phyloP scores from a whole-genome alignment of 2,329 filamentous ascomycete species.

The Fusarium irregulare region DNA sequence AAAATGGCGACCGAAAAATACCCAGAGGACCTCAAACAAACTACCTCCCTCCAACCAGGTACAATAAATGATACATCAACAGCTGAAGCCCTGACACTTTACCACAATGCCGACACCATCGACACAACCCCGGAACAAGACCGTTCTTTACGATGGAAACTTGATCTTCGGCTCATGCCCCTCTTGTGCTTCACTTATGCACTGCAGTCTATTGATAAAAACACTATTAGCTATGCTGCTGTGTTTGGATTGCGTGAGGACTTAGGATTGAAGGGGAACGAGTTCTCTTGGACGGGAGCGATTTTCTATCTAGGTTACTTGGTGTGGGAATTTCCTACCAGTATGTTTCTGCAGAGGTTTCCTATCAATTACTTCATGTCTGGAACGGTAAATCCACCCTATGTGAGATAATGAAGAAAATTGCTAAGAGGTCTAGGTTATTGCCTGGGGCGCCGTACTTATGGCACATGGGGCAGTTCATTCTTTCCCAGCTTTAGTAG shows the following conservation, averaged over 20 bases:
- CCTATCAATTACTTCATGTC: slow-evolving; percentile 19
- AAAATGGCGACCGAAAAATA: slow-evolving; percentile 4
- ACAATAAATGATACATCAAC: slow-evolving; percentile 10
- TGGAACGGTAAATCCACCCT: too few relatives aligned
- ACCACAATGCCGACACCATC: background rate
- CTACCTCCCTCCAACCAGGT: background rate
- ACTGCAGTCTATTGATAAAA: slow-evolving; percentile 9
- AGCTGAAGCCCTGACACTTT: background rate
- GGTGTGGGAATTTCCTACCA: slow-evolving; percentile 8
- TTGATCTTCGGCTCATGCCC: slow-evolving; percentile 7
- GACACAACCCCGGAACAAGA: background rate
- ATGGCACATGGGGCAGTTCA: slow-evolving; percentile 14
- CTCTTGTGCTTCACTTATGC: background rate
- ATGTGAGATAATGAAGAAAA: too few relatives aligned
- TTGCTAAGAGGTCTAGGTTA: background rate
- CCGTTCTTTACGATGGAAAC: background rate
- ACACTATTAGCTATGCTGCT: slow-evolving; percentile 11
- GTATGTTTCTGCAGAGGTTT: slow-evolving; percentile 3
- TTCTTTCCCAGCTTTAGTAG: background rate
- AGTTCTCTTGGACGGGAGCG: slow-evolving; percentile 7
- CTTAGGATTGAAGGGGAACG: background rate
- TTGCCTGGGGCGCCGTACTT: slow-evolving; percentile 1
- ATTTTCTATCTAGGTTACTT: slow-evolving; percentile 12
- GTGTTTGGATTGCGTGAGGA: slow-evolving; percentile 7
- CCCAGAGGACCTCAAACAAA: background rate